Percentiles rank a stretch among this genome's conserved stretches.
Evolutionary conservation across 1,284 basidiomycete species (phyloP).

Genomic region (Caloboletus inedulis): DNA sequence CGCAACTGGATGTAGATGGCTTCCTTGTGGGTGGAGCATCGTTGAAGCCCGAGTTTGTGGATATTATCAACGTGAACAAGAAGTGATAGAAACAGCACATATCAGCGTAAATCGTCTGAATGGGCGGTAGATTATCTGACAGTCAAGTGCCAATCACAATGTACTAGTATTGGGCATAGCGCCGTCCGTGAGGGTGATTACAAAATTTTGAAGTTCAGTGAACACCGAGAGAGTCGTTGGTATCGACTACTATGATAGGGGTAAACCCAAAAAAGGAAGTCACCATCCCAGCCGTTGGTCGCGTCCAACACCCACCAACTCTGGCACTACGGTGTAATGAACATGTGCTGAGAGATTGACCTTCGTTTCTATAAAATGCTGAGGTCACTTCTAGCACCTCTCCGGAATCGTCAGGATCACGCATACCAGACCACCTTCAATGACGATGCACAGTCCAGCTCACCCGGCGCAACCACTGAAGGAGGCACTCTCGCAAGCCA

Average conservation of each 20-base stretch:
- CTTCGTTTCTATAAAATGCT: conserved; percentile 16
- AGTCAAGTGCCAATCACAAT: neutral
- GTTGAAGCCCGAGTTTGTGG: conserved; percentile 93
- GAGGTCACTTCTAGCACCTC: conserved; percentile 30
- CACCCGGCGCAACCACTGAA: neutral
- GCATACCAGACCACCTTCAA: conserved; percentile 3
- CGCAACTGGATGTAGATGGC: conserved; percentile 89
- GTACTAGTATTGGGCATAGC: neutral
- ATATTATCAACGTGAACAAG: conserved; percentile 81
- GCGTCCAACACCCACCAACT: neutral
- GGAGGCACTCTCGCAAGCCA: conserved; percentile 2
- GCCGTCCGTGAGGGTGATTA: too few species aligned
- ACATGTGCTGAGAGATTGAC: neutral
- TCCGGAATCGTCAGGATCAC: conserved; percentile 26
- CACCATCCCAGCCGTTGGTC: neutral
- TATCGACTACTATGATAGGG: too few species aligned
- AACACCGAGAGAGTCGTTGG: too few species aligned
- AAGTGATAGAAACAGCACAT: conserved; percentile 9
- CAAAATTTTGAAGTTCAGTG: too few species aligned
- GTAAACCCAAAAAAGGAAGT: neutral
- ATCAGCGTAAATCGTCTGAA: neutral
- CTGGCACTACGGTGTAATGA: conserved; percentile 3
- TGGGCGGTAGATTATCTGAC: neutral
- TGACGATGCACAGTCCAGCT: neutral
- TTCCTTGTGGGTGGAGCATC: conserved; percentile 99